These are phyloP conservation scores for Ramalina intermedia DNA, from an alignment of 495 filamentous ascomycete genomes.

Conservation along the genomic window DNA sequence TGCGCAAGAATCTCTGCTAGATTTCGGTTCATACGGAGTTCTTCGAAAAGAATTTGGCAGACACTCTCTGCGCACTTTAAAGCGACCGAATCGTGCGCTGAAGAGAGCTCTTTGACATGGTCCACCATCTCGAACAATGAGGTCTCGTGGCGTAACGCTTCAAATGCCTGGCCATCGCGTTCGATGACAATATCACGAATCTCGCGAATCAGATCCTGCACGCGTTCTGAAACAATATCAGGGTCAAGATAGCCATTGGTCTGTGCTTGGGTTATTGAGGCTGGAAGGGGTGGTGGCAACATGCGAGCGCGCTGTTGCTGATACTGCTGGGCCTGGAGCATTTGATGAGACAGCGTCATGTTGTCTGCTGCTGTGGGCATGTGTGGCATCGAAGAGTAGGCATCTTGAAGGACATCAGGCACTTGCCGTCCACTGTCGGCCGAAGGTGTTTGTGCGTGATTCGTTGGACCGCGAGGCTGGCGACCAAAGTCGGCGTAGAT, in stretches of 20 bases:
- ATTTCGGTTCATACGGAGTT: constrained; percentile 37
- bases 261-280: constrained; percentile 35
- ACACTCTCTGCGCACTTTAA: constrained; percentile 54
- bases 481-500: constrained; percentile 94
- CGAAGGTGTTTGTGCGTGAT: constrained; percentile 40
- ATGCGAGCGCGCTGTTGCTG: constrained; percentile 41
- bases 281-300: constrained; percentile 26
- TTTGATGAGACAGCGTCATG: constrained; percentile 56
- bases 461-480: constrained; percentile 48
- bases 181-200: constrained; percentile 49
- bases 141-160: constrained; percentile 50
- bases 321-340: constrained; percentile 43
- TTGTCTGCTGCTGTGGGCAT: constrained; percentile 70
- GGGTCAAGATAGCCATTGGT: constrained; percentile 54
- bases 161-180: constrained; percentile 53
- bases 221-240: constrained; percentile 43
- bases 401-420: constrained; percentile 70
- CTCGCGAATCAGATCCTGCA: constrained; percentile 56
- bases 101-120: constrained; percentile 35
- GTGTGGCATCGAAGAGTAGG: constrained; percentile 60
- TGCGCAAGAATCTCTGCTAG: constrained; percentile 75
- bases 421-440: constrained; percentile 43
- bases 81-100: constrained; percentile 46
- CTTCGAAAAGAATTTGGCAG: constrained; percentile 51
- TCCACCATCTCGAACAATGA: constrained; percentile 49